Percentiles rank a stretch among this genome's conserved stretches.
Evolutionary conservation across 805 yeast species (phyloP).

Genomic region (Saturnispora diversa): DNA sequence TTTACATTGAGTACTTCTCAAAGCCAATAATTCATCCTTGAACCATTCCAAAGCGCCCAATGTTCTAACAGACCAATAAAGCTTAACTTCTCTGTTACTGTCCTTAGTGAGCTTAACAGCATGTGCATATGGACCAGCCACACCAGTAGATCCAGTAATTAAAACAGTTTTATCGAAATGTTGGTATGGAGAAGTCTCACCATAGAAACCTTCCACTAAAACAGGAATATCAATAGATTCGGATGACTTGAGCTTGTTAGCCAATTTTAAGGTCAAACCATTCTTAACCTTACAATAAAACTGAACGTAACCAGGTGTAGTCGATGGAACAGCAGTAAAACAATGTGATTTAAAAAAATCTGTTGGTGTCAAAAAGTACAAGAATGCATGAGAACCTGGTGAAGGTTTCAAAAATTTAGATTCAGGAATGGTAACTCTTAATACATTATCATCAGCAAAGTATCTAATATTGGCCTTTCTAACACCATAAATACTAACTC

Average conservation of each 20-base stretch:
- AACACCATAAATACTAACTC: constrained; percentile 33
- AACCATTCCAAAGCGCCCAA: constrained; percentile 45
- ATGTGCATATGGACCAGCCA: constrained; percentile 50
- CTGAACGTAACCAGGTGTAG: constrained; percentile 32
- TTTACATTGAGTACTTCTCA: constrained; percentile 30
- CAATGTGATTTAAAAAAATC: constrained; percentile 56
- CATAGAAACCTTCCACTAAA: constrained; percentile 67
- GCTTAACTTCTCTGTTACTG: constrained; percentile 32
- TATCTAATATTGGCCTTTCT: constrained; percentile 26
- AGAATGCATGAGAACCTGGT: constrained; percentile 55
- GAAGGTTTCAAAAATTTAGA: constrained; percentile 42
- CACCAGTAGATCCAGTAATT: constrained; percentile 70
- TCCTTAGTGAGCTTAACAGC: constrained; percentile 29
- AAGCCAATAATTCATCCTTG: constrained; percentile 33
- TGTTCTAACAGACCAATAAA: constrained; percentile 60
- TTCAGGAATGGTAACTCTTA: constrained; percentile 39
- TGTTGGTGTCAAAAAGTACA: constrained; percentile 46
- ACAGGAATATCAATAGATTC: constrained; percentile 26
- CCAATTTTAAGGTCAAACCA: constrained; percentile 47
- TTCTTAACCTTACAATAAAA: constrained; percentile 44
- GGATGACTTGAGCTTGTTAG: constrained; percentile 21
- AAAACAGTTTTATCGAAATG: constrained; percentile 48
- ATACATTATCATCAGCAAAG: constrained; percentile 38
- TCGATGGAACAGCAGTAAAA: constrained; percentile 45
- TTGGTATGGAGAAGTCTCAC: constrained; percentile 43